Base-by-base conservation (phyloP, 2,329 filamentous ascomycete genomes). In the Knufia fluminis region DNA sequence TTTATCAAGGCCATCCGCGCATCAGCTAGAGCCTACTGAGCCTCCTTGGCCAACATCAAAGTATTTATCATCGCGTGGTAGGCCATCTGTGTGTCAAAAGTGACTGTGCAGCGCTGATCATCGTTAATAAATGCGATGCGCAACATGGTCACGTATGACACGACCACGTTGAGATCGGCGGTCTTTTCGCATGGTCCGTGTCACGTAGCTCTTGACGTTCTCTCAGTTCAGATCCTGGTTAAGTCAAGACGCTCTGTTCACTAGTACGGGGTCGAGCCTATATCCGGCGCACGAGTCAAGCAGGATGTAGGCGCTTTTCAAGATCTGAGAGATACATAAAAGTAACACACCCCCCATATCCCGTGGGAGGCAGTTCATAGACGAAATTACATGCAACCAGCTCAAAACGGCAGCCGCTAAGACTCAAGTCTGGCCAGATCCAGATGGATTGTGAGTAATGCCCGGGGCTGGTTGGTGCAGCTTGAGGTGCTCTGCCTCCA, bases 151-250 rank as follows among this genome's bases (percentile, higher is more conserved):
- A 26, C 16, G n/a, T 17, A 16, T 26, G n/a, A 44, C 41, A 44
- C 12, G 4, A 32, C 41, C 41, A 44, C 41, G 41, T 44, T 44
- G 22, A 23, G 41, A 44, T 44, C 41, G 41, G 9, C 41, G 22
- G n/a, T 28, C 8, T n/a, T 16, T 26, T 16, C 41, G 17, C 41
- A 22, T 44, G 41, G 41, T 31, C 10, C 10, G 28, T 4, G 23
- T 9, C 16, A 31, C 28, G 14, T 31, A 7, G 14, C 28, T 31
- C 28, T 14, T 31, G 28, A 7, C 28, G 14, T 31, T 31, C 28
- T 7, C 28, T 31, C 28, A 7, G 28, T 7, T 31, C 28, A 31
- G 14, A 31, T 31, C 28, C 28, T 31, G 7, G 28, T 14, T 31
- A 31, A 31, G 28, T n/a, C n/a, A n/a, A n/a, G n/a, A n/a, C n/a